These are phyloP conservation scores for Aeminium ludgeri DNA, from an alignment of 495 filamentous ascomycete species.

Conservation along the genomic window DNA sequence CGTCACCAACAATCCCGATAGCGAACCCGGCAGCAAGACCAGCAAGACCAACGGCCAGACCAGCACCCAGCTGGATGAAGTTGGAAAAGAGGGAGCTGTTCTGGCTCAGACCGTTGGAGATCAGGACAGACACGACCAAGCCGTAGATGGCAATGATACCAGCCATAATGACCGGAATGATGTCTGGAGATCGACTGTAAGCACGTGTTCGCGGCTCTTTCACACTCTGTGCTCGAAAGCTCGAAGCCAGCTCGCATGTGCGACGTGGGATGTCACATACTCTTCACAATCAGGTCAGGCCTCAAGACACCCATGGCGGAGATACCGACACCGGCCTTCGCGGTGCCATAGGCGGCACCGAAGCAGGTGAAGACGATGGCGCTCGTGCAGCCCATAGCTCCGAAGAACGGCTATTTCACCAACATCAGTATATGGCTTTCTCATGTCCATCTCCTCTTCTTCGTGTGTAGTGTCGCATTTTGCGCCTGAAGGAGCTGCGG, in stretches of 20 bases:
- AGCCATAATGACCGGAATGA: conserved; percentile 99
- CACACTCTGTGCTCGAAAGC: background rate
- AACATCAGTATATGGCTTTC: conserved; percentile 20
- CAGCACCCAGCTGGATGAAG: conserved; percentile 95
- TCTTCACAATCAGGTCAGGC: conserved; percentile 98
- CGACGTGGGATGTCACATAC: conserved; percentile 37
- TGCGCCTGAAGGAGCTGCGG: no score
- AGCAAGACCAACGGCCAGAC: conserved; percentile 87
- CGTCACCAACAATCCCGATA: conserved; percentile 98
- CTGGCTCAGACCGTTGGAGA: conserved; percentile 82
- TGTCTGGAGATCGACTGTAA: conserved; percentile 77
- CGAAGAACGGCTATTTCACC: conserved; percentile 76
- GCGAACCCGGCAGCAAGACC: conserved; percentile 96
- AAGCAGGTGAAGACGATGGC: conserved; percentile 99
- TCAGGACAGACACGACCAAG: conserved; percentile 92
- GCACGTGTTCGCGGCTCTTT: background rate
- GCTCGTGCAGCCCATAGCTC: conserved; percentile 95
- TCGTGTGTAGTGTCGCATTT: no score
- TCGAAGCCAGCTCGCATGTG: background rate
- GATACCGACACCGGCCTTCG: conserved; percentile 98
- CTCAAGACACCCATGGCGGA: conserved; percentile 94
- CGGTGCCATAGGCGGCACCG: conserved; percentile 94
- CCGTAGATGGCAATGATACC: conserved; percentile 99
- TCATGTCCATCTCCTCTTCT: no score
- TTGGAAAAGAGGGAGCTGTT: conserved; percentile 72